Evolutionary conservation across 257 asterid species (phyloP).

Genomic region (Capsicum baccatum): DNA sequence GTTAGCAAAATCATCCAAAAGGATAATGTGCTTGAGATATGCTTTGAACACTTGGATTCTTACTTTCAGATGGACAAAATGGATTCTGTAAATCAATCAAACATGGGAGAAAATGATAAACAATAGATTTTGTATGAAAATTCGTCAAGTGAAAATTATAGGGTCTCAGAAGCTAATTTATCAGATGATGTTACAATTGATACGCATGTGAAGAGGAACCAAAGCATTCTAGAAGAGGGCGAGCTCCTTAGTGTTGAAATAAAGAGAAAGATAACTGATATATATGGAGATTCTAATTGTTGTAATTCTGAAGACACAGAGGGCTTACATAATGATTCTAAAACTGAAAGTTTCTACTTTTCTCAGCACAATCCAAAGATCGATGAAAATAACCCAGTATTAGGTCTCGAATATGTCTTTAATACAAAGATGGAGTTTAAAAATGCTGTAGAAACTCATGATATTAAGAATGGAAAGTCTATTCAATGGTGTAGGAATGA

Average conservation of each 20-base stretch:
- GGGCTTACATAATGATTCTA: background rate
- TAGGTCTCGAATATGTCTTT: background rate
- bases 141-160: too few relatives aligned
- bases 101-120: too few relatives aligned
- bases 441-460: background rate
- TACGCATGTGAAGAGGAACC: too few relatives aligned
- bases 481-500: background rate
- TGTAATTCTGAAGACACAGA: background rate
- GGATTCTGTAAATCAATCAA: too few relatives aligned
- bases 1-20: too few relatives aligned
- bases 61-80: too few relatives aligned
- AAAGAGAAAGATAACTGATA: background rate
- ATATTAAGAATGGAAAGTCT: background rate
- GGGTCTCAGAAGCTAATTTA: too few relatives aligned
- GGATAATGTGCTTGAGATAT: too few relatives aligned
- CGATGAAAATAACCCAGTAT: background rate
- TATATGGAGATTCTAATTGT: background rate
- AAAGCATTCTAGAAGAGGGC: too few relatives aligned
- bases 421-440: background rate
- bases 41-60: too few relatives aligned
- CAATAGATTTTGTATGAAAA: too few relatives aligned
- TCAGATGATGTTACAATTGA: too few relatives aligned
- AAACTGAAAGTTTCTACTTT: slow-evolving; percentile 1
- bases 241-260: background rate
- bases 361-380: background rate